Base-by-base conservation (phyloP, 305 asterid genomes). In the Fraxinus xanthoxyloides region DNA sequence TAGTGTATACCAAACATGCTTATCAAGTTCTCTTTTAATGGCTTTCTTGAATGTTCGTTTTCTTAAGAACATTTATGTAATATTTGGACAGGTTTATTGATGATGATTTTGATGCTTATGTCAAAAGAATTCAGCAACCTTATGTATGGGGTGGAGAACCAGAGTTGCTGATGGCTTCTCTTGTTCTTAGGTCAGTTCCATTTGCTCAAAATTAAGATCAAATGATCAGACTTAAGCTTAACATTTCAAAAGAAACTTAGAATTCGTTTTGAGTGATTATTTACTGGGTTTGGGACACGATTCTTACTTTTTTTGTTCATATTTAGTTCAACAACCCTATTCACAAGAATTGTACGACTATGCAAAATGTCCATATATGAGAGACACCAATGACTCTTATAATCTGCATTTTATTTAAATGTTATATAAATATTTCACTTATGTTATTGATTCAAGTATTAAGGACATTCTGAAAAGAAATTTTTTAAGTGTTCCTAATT, bases 61-160 rank as follows among this genome's bases (percentile, higher is more conserved):
- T 46, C 61, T n/a, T n/a, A 38, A n/a, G n/a, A n/a, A n/a, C n/a
- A n/a, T n/a, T n/a, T n/a, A n/a, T n/a, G n/a, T n/a, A n/a, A 17
- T 34, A 4, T 59, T 67, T 77, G 7, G 75, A 3, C 83, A 94
- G 98, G 95, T 91, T 84, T 76, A 89, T 95, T 69, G 97, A 91
- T 56, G 98, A 92, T 31, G 96, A 95, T 79, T 95, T 95, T 87
- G 98, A 95, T 84, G 86, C 83, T 9, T 95, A 95, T 54, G 89
- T 93, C 75, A 86, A 91, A 81, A 89, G 90, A 54, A 93, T 95
- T 83, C 90, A 87, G 75, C 86, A 93, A 74, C 95, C 97, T 7
- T 89, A 89, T 84, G 91, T 86, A 56, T 94, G 98, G 98, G 98
- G 98, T 77, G 98, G 98, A 78, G 98, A 94, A 79, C 96, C 96